A percentile compares a stretch with the other conserved stretches of the same genome.
phyloP scores from a whole-genome alignment of 2,329 filamentous ascomycete species.

The Colletotrichum sp. region DNA sequence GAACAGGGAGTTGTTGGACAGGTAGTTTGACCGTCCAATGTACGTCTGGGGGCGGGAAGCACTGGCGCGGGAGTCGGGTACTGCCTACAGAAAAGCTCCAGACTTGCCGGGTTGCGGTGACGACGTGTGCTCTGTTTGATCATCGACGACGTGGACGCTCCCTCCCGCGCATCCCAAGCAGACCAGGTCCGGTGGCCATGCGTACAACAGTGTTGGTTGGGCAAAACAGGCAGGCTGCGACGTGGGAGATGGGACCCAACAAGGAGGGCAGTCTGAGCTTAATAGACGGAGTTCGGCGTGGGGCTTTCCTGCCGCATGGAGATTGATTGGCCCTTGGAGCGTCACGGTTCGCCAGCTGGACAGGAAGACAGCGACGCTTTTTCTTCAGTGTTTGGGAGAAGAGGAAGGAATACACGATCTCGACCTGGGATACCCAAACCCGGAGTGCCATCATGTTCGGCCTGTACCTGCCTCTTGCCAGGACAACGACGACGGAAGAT shows the following conservation, averaged over 20 bases:
- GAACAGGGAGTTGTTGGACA: background rate
- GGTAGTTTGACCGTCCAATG: background rate
- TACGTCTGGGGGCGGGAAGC: slow-evolving; percentile 2
- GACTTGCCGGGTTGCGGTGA: background rate
- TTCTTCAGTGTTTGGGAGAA: background rate
- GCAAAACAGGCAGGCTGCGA: background rate
- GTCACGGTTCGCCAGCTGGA: background rate
- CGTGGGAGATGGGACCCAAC: background rate
- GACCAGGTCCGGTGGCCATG: background rate
- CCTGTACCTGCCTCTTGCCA: background rate
- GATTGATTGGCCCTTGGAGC: background rate
- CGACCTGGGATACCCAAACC: background rate
- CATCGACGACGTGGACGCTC: background rate
- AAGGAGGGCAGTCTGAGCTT: background rate
- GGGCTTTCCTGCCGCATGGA: background rate
- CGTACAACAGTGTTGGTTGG: background rate
- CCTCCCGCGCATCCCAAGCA: background rate
- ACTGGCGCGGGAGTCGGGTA: background rate
- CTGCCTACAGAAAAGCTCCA: background rate
- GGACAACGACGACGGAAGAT: background rate
- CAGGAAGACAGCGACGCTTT: background rate
- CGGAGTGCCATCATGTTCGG: background rate
- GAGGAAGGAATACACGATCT: background rate
- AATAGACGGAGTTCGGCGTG: background rate
- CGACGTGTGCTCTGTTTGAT: background rate